Base-by-base conservation (phyloP, 108 stramenopile genomes). In the Schizochytrium sp. region DNA sequence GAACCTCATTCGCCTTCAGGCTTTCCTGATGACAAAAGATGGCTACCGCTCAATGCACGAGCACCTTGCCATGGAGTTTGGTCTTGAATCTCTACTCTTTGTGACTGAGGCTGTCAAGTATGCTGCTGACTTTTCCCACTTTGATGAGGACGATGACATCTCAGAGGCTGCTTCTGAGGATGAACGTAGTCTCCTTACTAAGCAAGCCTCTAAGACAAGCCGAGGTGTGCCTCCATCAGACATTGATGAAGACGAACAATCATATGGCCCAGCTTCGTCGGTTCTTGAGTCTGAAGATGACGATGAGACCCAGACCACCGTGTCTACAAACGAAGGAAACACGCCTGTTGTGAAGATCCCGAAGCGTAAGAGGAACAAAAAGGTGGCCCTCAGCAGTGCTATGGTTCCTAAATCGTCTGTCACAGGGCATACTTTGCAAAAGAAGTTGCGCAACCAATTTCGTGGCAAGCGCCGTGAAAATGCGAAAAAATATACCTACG, bases 41-140 rank as follows among this genome's bases (percentile, higher is more conserved):
- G 73, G 73, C 50, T 83, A 53, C 73, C 73, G 46, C 15, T 38
- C 73, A 53, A 83, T 83, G 73, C 46, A 83, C 49, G 73, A 47
- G 46, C 73, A 83, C 73, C 45, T 83, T 12, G 50, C 46, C 4
- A 53, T 53, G 73, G 73, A 83, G 73, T 53, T 83, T 53, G 73
- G 73, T 8, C 73, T 83, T 19, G 73, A 83, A 50, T 53, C 73
- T 8, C 73, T 83, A 5, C 50, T 83, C 50, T 83, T 83, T 19
- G 73, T 83, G 10, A 47, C 50, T 46, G 49, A 83, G 73, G 73
- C 73, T n/a, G 46, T 8, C 13, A 53, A 47, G 28, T 83, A 53
- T 50, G 46, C 73, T 5, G 73, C 46, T 12, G 50, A 53, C 46
- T 83, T 83, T 83, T 17, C 73, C 46, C 49, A 47, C 50, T 19